Percentiles rank a stretch among this genome's conserved stretches.
Evolutionary conservation across 2,329 filamentous ascomycete species (phyloP).

Genomic region (Ilyonectria robusta): DNA sequence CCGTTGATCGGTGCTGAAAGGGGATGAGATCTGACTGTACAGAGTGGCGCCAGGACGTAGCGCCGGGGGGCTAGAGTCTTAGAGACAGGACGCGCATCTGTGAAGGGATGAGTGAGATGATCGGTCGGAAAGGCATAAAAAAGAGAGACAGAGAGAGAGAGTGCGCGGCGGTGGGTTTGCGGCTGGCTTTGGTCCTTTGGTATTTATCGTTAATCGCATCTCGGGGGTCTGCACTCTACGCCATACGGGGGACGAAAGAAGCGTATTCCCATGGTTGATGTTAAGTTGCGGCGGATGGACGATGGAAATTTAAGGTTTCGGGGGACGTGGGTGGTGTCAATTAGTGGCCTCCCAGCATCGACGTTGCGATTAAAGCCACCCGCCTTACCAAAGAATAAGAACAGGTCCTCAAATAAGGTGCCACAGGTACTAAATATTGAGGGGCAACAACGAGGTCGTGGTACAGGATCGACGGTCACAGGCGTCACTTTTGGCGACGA

Average conservation of each 20-base stretch:
- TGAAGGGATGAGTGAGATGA: not conserved
- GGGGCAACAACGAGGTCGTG: not conserved
- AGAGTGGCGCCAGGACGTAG: not conserved
- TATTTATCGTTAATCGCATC: too few relatives aligned
- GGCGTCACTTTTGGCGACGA: conserved; percentile 20
- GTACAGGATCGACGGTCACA: not conserved
- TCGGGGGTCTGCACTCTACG: too few relatives aligned
- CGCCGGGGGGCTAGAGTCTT: not conserved
- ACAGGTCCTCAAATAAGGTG: not conserved
- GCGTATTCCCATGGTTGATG: not conserved
- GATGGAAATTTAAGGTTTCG: conserved; percentile 21
- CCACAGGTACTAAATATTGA: too few relatives aligned
- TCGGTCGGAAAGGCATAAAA: too few relatives aligned
- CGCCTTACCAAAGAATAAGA: not conserved
- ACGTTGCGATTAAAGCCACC: not conserved
- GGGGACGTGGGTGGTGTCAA: not conserved
- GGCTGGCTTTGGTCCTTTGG: too few relatives aligned
- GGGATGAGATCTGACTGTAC: not conserved
- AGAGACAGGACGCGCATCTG: not conserved
- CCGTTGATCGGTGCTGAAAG: not conserved
- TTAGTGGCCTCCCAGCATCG: not conserved
- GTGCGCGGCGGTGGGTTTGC: too few relatives aligned
- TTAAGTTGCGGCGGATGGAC: conserved; percentile 12
- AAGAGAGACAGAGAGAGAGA: too few relatives aligned
- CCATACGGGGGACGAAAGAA: not conserved